Evolutionary conservation across 352 stramenopile species (phyloP).

Genomic region (Globisporangium emineosum): DNA sequence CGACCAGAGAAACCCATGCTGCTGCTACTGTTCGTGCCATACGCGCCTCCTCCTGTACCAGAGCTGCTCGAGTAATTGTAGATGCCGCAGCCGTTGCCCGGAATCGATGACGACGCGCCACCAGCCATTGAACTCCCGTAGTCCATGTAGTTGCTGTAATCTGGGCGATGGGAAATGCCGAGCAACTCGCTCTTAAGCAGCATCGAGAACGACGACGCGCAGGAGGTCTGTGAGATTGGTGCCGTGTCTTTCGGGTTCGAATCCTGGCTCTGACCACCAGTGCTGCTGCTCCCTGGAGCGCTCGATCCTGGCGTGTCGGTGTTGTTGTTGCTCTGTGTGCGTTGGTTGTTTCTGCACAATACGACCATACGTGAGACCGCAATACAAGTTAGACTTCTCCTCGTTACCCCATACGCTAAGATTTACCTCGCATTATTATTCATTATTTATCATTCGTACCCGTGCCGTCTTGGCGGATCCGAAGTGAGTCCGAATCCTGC

Average conservation of each 20-base stretch:
- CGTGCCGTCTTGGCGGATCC: constrained; percentile 34
- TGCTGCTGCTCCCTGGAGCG: not conserved
- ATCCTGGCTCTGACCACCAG: not conserved
- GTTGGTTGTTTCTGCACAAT: constrained; percentile 15
- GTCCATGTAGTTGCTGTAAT: constrained; percentile 28
- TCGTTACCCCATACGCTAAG: not conserved
- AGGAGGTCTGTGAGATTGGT: constrained; percentile 8
- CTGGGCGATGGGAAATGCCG: constrained; percentile 33
- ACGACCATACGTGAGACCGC: not conserved
- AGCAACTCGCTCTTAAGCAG: constrained; percentile 76
- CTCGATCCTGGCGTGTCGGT: constrained; percentile 13
- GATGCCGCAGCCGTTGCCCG: constrained; percentile 21
- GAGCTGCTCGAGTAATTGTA: constrained; percentile 22
- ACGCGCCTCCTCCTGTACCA: constrained; percentile 10
- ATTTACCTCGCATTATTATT: not conserved
- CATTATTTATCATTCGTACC: too few relatives aligned
- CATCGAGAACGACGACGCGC: constrained; percentile 60
- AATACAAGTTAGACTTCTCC: not conserved
- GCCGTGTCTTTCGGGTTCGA: constrained; percentile 9
- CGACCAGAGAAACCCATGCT: constrained; percentile 30
- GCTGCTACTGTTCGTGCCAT: constrained; percentile 26
- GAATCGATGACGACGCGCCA: constrained; percentile 8
- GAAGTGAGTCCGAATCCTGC: constrained; percentile 60
- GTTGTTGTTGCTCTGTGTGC: constrained; percentile 16
- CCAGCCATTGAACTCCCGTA: constrained; percentile 11